A percentile compares a stretch with the other conserved stretches of the same genome.
phyloP scores from a whole-genome alignment of 345 rosid genomes.

The Toxicodendron radicans region DNA sequence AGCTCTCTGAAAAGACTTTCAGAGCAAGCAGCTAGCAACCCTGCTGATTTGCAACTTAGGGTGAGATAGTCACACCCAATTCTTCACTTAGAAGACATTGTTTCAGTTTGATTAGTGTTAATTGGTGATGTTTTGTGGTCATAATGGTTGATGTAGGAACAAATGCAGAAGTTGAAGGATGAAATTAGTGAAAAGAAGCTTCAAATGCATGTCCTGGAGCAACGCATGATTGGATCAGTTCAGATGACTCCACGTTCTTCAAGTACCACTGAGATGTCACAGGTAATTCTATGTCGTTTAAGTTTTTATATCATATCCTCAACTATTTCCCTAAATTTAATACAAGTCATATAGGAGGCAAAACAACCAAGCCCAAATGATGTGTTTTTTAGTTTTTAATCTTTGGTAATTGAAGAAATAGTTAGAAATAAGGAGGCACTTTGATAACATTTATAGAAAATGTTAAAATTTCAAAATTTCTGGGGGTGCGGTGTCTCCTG shows the following conservation, averaged over 20 bases:
- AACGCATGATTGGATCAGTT: slow-evolving; percentile 62
- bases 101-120: neutral
- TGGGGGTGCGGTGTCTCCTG: no score
- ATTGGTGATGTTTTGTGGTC: slow-evolving; percentile 7
- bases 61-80: slow-evolving; percentile 25
- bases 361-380: neutral
- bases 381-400: neutral
- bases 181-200: slow-evolving; percentile 65
- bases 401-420: neutral
- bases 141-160: slow-evolving; percentile 39
- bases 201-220: slow-evolving; percentile 57
- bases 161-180: slow-evolving; percentile 53
- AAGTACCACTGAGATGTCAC: slow-evolving; percentile 43
- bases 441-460: no score
- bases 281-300: slow-evolving; percentile 35
- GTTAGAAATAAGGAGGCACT: neutral
- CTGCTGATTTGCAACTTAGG: slow-evolving; percentile 49
- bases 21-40: slow-evolving; percentile 46
- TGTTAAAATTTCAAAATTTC: no score
- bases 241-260: slow-evolving; percentile 40
- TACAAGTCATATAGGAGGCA: neutral
- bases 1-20: slow-evolving; percentile 68
- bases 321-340: neutral
- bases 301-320: neutral
- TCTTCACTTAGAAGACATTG: slow-evolving; percentile 9